A percentile compares a stretch with the other conserved stretches of the same genome.
These are phyloP conservation scores for Cladosporium cucumerinum DNA, from an alignment of 2,329 filamentous ascomycete species.

Conservation along the genomic window DNA sequence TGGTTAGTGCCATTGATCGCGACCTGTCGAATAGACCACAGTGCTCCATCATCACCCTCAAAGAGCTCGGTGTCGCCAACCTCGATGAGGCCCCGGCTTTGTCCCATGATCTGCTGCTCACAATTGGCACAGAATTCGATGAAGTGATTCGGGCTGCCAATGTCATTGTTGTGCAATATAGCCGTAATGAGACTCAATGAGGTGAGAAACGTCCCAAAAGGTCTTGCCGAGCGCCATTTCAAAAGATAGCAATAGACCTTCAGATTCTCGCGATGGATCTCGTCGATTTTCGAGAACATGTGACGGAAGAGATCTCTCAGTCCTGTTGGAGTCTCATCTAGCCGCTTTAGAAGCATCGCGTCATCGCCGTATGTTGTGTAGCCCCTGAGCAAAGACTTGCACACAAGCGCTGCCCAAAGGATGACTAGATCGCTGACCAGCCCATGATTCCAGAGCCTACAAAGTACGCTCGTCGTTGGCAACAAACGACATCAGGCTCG, in stretches of 20 bases:
- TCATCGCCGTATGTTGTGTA: neutral
- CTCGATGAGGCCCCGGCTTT: neutral
- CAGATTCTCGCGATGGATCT: neutral
- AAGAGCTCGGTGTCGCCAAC: rapidly evolving
- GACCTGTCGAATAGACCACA: no score
- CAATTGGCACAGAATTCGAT: neutral
- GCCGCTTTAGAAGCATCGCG: neutral
- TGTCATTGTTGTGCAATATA: neutral
- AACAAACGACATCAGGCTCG: slow-evolving; percentile 3
- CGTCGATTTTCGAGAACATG: neutral
- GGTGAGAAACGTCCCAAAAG: no score
- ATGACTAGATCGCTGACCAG: neutral
- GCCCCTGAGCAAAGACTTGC: neutral
- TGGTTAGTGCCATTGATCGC: no score
- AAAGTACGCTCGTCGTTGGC: neutral
- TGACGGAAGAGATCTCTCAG: neutral
- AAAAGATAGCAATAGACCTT: neutral
- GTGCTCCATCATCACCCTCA: no score
- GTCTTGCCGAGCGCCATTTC: no score
- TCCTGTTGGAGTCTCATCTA: neutral
- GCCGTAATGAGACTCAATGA: neutral
- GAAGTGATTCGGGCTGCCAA: neutral
- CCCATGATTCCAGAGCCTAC: neutral
- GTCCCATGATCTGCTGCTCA: neutral
- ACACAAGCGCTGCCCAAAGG: slow-evolving; percentile 3